Evolutionary conservation across 768 basidiomycete genomes (phyloP).

Genomic region (Holtermanniella nyarrowii): DNA sequence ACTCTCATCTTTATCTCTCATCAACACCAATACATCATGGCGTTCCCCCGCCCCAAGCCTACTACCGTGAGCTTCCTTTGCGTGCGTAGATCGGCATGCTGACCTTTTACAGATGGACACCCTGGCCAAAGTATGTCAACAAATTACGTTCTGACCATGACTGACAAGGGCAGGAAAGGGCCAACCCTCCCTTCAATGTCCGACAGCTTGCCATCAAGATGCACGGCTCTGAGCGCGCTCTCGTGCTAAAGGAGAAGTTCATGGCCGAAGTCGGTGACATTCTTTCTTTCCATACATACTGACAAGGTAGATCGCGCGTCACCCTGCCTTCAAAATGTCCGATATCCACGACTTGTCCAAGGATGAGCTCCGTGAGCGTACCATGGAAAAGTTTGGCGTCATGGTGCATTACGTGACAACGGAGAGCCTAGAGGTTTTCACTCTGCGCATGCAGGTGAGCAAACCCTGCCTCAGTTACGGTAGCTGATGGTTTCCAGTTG

Average conservation of each 20-base stretch:
- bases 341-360: slow-evolving; percentile 44
- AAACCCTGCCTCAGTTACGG: background rate
- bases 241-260: slow-evolving; percentile 39
- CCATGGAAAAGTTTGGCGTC: slow-evolving; percentile 44
- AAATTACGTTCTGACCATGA: background rate
- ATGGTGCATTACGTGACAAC: slow-evolving; percentile 44
- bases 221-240: slow-evolving; percentile 39
- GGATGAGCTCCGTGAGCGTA: slow-evolving; percentile 40
- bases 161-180: slow-evolving; percentile 25
- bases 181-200: slow-evolving; percentile 35
- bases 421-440: slow-evolving; percentile 42
- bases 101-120: slow-evolving; percentile 30
- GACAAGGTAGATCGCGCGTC: slow-evolving; percentile 34
- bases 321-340: slow-evolving; percentile 41
- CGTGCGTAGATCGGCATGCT: background rate
- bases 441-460: slow-evolving; percentile 42
- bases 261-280: slow-evolving; percentile 35
- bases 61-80: slow-evolving; percentile 25
- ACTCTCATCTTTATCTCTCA: too few relatives aligned
- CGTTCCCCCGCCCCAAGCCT: slow-evolving; percentile 35
- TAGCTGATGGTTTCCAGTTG: slow-evolving; percentile 12
- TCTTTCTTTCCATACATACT: background rate
- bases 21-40: slow-evolving; percentile 18
- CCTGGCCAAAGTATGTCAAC: slow-evolving; percentile 27
- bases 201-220: slow-evolving; percentile 37